phyloP scores from a whole-genome alignment of 345 rosid species.

The Eucalyptus cloeziana region DNA sequence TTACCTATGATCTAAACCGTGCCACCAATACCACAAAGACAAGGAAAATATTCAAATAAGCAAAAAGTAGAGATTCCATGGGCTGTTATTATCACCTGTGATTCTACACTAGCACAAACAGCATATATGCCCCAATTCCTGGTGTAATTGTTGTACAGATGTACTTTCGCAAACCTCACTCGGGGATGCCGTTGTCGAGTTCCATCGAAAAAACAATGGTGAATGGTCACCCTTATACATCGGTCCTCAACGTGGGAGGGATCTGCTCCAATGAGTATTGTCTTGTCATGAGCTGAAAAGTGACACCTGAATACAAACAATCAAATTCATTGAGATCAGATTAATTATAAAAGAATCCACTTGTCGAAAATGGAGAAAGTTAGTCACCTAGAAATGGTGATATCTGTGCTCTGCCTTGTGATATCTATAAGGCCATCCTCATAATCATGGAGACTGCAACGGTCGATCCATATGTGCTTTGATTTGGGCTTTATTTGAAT shows the following conservation, averaged over 20 bases:
- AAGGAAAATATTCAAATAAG: not conserved
- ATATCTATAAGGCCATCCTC: constrained; percentile 92
- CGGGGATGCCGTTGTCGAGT: constrained; percentile 94
- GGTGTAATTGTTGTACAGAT: constrained; percentile 82
- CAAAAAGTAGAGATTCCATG: not conserved
- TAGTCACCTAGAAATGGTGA: constrained; percentile 72
- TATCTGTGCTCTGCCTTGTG: constrained; percentile 87
- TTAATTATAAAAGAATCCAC: not conserved
- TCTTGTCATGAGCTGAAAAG: constrained; percentile 77
- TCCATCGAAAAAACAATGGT: constrained; percentile 90
- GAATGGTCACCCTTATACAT: constrained; percentile 82
- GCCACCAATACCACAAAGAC: not conserved
- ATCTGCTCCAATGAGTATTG: constrained; percentile 85
- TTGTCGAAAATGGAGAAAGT: not conserved
- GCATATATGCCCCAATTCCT: constrained; percentile 91
- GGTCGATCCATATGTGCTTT: constrained; percentile 81
- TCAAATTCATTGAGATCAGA: not conserved
- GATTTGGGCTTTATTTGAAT: constrained; percentile 96
- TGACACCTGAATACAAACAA: constrained; percentile 45
- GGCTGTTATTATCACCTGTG: constrained; percentile 44
- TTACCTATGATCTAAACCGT: not conserved
- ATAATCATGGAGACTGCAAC: constrained; percentile 81
- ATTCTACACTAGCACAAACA: constrained; percentile 84
- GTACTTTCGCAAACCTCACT: constrained; percentile 77
- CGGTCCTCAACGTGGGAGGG: constrained; percentile 65